Percentiles rank a stretch among this genome's conserved stretches.
Evolutionary conservation across 192 early-diverging fungal species (phyloP).

Genomic region (Gigaspora rosea): DNA sequence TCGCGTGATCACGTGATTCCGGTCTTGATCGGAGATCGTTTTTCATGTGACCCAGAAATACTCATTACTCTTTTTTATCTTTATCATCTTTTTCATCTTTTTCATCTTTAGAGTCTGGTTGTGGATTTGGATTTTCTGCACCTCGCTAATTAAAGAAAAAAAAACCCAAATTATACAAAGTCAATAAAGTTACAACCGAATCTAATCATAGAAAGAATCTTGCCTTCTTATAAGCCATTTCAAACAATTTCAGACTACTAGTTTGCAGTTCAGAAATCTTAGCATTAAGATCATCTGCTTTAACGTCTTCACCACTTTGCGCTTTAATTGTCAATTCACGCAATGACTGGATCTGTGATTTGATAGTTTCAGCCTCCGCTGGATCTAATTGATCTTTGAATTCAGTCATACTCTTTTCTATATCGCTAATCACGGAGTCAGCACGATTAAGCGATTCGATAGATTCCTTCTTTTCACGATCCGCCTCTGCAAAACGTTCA

Average conservation of each 20-base stretch:
- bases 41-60: too few relatives aligned
- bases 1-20: too few relatives aligned
- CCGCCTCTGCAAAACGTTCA: conserved; percentile 88
- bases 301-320: conserved; percentile 60
- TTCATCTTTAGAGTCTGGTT: too few relatives aligned
- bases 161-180: too few relatives aligned
- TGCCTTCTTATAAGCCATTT: conserved; percentile 95
- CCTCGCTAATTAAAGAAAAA: too few relatives aligned
- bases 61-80: too few relatives aligned
- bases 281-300: conserved; percentile 87
- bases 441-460: conserved; percentile 96
- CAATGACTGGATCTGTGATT: conserved; percentile 76
- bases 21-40: too few relatives aligned
- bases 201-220: too few relatives aligned
- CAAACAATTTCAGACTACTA: conserved; percentile 92
- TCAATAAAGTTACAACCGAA: too few relatives aligned
- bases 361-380: conserved; percentile 85
- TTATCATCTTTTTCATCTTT: too few relatives aligned
- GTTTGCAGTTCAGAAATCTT: conserved; percentile 86
- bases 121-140: too few relatives aligned
- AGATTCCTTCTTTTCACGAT: conserved; percentile 88
- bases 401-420: conserved; percentile 93
- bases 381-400: conserved; percentile 95
- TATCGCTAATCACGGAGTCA: conserved; percentile 88
- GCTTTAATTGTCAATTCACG: conserved; percentile 76